Evolutionary conservation across 2,329 filamentous ascomycete genomes (phyloP).

Genomic region (Neoascochyta sp.): DNA sequence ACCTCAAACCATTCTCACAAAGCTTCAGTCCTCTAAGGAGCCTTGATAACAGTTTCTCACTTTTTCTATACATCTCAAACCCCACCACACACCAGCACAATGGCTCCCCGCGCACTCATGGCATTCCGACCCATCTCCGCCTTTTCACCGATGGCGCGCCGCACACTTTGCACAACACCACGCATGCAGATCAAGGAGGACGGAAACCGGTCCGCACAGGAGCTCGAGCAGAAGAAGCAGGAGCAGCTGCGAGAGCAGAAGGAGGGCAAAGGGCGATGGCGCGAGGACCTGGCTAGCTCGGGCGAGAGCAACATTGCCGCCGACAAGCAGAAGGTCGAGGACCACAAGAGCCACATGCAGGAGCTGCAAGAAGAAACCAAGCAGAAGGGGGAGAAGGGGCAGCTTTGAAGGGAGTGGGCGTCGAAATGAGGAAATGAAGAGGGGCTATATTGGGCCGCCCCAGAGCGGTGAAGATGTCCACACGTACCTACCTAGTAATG

Average conservation of each 20-base stretch:
- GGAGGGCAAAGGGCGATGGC: constrained; percentile 43
- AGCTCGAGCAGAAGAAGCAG: constrained; percentile 44
- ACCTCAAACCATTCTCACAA: too few relatives aligned
- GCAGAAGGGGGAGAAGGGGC: constrained; percentile 40
- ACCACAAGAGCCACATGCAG: constrained; percentile 44
- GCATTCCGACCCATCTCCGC: constrained; percentile 9
- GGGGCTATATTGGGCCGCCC: background rate
- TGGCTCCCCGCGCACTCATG: constrained; percentile 15
- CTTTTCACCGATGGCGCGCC: constrained; percentile 10
- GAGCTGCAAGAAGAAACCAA: constrained; percentile 45
- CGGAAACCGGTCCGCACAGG: constrained; percentile 35
- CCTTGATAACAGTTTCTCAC: too few relatives aligned
- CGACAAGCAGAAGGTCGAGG: constrained; percentile 42
- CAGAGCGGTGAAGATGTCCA: constrained; percentile 1
- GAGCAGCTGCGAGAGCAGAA: constrained; percentile 45
- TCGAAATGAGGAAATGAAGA: too few relatives aligned
- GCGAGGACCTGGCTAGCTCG: constrained; percentile 42
- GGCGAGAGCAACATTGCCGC: constrained; percentile 43
- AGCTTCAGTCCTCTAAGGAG: too few relatives aligned
- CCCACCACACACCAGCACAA: constrained; percentile 5
- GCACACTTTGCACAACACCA: constrained; percentile 31
- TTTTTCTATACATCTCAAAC: too few relatives aligned
- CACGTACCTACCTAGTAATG: too few relatives aligned
- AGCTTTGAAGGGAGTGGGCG: constrained; percentile 8
- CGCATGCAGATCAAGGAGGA: constrained; percentile 41